Conservation (phyloP, 768 basidiomycete genomes). For the Podaxis pistillaris region DNA sequence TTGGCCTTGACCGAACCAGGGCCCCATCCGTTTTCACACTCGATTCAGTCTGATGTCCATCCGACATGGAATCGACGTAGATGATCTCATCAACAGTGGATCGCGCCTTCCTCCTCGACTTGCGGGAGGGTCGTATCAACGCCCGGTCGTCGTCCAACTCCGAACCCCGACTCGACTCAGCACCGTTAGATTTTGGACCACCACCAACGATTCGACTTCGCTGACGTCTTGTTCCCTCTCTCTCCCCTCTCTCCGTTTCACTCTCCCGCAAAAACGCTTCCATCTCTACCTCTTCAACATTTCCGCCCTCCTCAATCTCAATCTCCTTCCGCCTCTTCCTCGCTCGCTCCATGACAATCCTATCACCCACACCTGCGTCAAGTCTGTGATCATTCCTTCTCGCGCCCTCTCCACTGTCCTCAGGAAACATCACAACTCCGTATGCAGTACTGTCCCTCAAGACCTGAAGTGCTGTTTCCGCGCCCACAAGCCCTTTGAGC, state of each 20-base stretch:
- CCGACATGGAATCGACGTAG: not conserved
- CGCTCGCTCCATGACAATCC: conserved; percentile 54
- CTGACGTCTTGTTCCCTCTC: conserved; percentile 4
- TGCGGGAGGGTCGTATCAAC: not conserved
- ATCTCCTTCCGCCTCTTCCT: conserved; percentile 51
- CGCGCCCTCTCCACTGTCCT: conserved; percentile 43
- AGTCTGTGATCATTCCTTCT: conserved; percentile 19
- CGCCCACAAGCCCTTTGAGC: conserved; percentile 36
- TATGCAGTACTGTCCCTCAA: conserved; percentile 78
- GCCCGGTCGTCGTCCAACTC: not conserved
- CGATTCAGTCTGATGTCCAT: not conserved
- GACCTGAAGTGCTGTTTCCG: conserved; percentile 50
- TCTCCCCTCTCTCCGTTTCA: conserved; percentile 2
- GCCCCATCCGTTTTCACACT: not conserved
- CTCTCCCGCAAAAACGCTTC: conserved; percentile 9
- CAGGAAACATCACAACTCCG: conserved; percentile 85
- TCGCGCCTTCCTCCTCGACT: not conserved
- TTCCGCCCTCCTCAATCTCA: conserved; percentile 37
- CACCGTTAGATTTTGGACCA: not conserved
- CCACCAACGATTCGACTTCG: not conserved
- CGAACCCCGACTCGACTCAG: not conserved
- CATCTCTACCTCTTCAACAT: conserved; percentile 15
- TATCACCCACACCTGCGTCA: conserved; percentile 45
- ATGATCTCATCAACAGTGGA: not conserved
- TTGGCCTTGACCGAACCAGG: conserved; percentile 1